Evolutionary conservation across 2,329 filamentous ascomycete species (phyloP).

Genomic region (Colletotrichum spinosum): DNA sequence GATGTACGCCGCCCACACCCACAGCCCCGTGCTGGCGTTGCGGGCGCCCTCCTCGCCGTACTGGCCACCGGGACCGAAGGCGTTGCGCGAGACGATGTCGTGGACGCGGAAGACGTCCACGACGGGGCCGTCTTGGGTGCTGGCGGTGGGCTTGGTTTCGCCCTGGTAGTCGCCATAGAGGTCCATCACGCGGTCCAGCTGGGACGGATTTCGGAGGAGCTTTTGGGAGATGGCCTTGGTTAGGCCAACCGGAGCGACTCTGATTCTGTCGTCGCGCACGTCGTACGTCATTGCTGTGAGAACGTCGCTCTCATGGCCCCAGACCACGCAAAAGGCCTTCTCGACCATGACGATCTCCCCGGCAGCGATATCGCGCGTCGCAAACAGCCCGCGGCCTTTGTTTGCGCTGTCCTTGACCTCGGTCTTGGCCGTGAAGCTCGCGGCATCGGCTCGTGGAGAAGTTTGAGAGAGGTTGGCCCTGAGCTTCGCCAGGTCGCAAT

Average conservation of each 20-base stretch:
- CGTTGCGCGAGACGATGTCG: conserved; percentile 48
- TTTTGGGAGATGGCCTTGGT: conserved; percentile 44
- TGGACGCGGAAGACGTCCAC: conserved; percentile 48
- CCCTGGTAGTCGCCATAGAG: conserved; percentile 46
- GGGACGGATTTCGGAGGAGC: conserved; percentile 44
- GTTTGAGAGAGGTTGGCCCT: conserved; percentile 40
- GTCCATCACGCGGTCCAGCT: conserved; percentile 38
- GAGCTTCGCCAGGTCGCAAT: conserved; percentile 41
- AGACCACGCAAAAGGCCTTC: conserved; percentile 47
- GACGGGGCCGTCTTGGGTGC: conserved; percentile 41
- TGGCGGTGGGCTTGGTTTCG: conserved; percentile 10
- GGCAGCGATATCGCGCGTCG: conserved; percentile 43
- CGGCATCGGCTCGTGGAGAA: conserved; percentile 46
- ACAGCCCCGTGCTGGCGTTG: conserved; percentile 52
- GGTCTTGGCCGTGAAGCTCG: conserved; percentile 43
- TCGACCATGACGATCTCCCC: conserved; percentile 53
- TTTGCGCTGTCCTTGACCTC: conserved; percentile 42
- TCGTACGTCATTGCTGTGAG: conserved; percentile 48
- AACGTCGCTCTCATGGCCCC: conserved; percentile 45
- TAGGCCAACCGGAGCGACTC: conserved; percentile 46
- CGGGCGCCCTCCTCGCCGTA: conserved; percentile 42
- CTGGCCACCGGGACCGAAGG: conserved; percentile 46
- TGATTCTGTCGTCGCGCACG: conserved; percentile 43
- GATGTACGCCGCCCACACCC: conserved; percentile 52
- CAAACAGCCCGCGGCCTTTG: conserved; percentile 52